Base-by-base conservation (phyloP, 352 stramenopile genomes). In the Globisporangium canariense region DNA sequence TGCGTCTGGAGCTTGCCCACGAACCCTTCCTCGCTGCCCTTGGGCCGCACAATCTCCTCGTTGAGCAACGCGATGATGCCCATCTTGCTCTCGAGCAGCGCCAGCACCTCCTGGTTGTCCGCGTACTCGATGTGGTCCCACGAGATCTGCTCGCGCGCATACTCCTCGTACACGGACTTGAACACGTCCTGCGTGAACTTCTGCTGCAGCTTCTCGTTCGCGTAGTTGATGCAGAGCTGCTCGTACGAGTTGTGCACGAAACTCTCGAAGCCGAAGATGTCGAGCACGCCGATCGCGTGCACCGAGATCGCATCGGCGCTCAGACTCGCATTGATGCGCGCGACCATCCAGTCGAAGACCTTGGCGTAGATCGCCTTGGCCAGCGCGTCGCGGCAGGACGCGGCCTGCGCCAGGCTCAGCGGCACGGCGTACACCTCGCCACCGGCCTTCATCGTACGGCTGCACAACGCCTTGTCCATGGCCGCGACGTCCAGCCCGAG, bases 291-390 rank as follows among this genome's bases (percentile, higher is more conserved):
- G 58, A 97, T 94, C 40, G 71, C 74, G 9, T 76, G 68, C 11
- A 64, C 28, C 55, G 67, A 73, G 28, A 71, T 51, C n/a, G 40
- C 45, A 8, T 78, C 70, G 1, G 70, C 73, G 28, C 67, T 62
- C 11, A 89, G 62, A 58, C 81, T 94, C 22, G 74, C 75, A 69
- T 97, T 98, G 71, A 98, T 94, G 45, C 75, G 71, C 64, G 82
- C 77, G 40, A 99, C 95, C 45, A 99, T 79, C 95, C 94, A 98
- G 59, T 98, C 75, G 73, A 99, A 99, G n/a, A 98, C 67, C 60
- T 86, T 91, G 1, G 90, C 91, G 74, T 99, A 99, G 25, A 98
- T 84, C 40, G 96, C 81, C 74, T 98, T 99, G 11, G 94, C 93
- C 28, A 99, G 81, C 2, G 94, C 93, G 68, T 99, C 93, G 28